Percentiles rank a stretch among this genome's conserved stretches.
phyloP scores from a whole-genome alignment of 345 rosid genomes.

The Carallia brachiata region DNA sequence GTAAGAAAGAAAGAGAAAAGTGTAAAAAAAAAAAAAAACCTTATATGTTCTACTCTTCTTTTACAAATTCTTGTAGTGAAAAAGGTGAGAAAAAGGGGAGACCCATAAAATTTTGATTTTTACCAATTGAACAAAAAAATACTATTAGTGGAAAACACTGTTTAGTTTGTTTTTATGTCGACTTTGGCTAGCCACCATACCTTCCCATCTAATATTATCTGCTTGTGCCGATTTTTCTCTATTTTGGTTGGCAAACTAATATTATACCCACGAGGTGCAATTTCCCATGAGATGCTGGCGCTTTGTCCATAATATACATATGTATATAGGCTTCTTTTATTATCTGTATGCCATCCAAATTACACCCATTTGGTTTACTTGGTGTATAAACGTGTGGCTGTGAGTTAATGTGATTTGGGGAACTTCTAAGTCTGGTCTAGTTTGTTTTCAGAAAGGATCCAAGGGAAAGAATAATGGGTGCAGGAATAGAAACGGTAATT shows the following conservation, averaged over 20 bases:
- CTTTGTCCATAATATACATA: constrained; percentile 35
- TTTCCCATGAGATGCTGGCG: constrained; percentile 83
- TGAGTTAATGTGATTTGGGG: constrained; percentile 20
- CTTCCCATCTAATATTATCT: constrained; percentile 45
- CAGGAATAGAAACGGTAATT: constrained; percentile 25
- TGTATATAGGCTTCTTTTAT: constrained; percentile 32
- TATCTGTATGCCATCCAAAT: background rate
- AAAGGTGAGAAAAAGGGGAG: constrained; percentile 32
- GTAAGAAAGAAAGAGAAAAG: constrained; percentile 40
- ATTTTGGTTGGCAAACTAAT: constrained; percentile 38
- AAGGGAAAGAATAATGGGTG: constrained; percentile 29
- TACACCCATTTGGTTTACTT: constrained; percentile 2
- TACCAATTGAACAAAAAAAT: constrained; percentile 22
- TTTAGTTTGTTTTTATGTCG: constrained; percentile 44
- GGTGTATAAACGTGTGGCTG: background rate
- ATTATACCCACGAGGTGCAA: constrained; percentile 62
- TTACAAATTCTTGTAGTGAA: constrained; percentile 38
- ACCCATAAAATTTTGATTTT: constrained; percentile 23
- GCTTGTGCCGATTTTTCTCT: constrained; percentile 10
- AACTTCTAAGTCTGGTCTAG: constrained; percentile 24
- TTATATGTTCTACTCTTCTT: constrained; percentile 28
- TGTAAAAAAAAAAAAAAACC: background rate
- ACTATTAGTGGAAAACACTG: constrained; percentile 46
- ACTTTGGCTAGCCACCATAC: constrained; percentile 56
- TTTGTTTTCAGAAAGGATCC: constrained; percentile 22